Percentiles rank a stretch among this genome's conserved stretches.
Conservation (phyloP, 2,329 filamentous ascomycete genomes). For the Aspergillus sojae region DNA sequence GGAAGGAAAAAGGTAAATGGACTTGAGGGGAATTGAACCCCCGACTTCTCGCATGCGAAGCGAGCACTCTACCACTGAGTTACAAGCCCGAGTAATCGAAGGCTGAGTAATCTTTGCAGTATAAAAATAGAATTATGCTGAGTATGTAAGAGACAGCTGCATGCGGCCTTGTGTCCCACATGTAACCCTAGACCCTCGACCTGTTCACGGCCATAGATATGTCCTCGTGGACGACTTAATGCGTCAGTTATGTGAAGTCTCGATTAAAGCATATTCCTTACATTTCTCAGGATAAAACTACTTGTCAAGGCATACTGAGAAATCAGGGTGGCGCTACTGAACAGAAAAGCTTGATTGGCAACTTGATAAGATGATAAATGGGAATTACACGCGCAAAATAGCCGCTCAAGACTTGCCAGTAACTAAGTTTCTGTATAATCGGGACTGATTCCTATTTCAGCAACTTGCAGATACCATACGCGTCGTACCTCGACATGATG, state of each 20-base stretch:
- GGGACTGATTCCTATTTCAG: neutral
- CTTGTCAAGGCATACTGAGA: neutral
- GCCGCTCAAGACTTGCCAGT: neutral
- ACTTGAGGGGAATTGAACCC: conserved; percentile 7
- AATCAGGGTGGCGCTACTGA: neutral
- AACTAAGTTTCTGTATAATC: neutral
- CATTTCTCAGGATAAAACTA: neutral
- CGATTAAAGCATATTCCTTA: neutral
- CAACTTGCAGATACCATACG: neutral
- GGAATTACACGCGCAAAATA: neutral
- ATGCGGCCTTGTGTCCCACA: neutral
- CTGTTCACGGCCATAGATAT: neutral
- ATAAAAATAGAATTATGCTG: too few relatives aligned
- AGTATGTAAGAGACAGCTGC: too few relatives aligned
- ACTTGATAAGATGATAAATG: neutral
- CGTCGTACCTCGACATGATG: neutral
- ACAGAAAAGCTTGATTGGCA: neutral
- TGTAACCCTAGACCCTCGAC: neutral
- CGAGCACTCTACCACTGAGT: conserved; percentile 7
- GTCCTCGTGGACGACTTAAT: neutral
- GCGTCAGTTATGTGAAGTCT: neutral
- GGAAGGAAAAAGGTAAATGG: neutral
- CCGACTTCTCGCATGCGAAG: conserved; percentile 8
- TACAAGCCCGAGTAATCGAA: neutral
- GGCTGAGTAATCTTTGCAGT: fast-evolving